Conservation (phyloP, 2,329 filamentous ascomycete species). For the Neonectria neomacrospora region DNA sequence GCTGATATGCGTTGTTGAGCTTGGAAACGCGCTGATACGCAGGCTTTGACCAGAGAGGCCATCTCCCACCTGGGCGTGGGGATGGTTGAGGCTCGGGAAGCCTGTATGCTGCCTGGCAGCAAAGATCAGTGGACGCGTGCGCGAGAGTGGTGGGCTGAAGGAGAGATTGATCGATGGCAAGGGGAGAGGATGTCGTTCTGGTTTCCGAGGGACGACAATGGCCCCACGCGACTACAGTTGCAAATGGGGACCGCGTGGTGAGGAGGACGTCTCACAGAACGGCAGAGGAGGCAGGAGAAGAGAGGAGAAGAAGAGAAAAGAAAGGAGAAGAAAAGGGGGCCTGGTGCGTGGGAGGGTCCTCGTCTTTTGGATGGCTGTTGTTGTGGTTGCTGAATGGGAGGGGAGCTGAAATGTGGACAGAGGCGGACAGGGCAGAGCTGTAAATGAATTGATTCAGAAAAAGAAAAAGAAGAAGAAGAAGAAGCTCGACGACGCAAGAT, state of each 20-base stretch:
- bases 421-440: conserved; percentile 47
- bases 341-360: conserved; percentile 28
- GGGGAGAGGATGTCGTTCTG: conserved; percentile 40
- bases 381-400: conserved; percentile 42
- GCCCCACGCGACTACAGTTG: conserved; percentile 8
- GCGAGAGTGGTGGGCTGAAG: conserved; percentile 50
- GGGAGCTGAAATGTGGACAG: conserved; percentile 43
- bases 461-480: conserved; percentile 40
- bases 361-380: conserved; percentile 34
- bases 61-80: conserved; percentile 31
- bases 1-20: conserved; percentile 52
- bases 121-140: conserved; percentile 46
- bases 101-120: conserved; percentile 40
- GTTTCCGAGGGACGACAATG: conserved; percentile 36
- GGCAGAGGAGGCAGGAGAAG: conserved; percentile 35
- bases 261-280: conserved; percentile 36
- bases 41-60: conserved; percentile 39
- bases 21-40: conserved; percentile 46
- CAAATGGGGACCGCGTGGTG: conserved; percentile 25
- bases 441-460: conserved; percentile 47
- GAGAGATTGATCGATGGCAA: conserved; percentile 45
- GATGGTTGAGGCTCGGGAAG: conserved; percentile 42
- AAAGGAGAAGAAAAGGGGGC: conserved; percentile 24
- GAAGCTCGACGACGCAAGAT: conserved; percentile 33
- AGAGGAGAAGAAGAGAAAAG: conserved; percentile 27